Conservation (phyloP, 345 rosid species). For the Pseudoturritis turrita region DNA sequence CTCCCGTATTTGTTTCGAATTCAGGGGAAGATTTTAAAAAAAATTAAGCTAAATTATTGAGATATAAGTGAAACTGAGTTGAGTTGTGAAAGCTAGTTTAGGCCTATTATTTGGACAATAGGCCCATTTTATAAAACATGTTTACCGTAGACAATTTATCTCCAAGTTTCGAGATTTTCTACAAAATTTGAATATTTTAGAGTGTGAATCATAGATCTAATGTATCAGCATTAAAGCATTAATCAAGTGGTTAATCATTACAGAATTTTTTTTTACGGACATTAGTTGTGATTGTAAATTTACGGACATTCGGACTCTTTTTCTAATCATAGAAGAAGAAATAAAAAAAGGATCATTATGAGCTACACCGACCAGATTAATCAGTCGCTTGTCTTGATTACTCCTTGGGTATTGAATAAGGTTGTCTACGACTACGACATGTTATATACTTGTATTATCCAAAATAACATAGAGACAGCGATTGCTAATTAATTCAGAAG, state of each 20-base stretch:
- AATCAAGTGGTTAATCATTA: neutral
- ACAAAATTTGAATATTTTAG: neutral
- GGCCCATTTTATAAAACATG: too few species aligned
- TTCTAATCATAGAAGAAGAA: neutral
- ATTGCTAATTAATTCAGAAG: neutral
- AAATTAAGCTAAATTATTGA: too few species aligned
- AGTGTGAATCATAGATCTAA: neutral
- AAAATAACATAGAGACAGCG: neutral
- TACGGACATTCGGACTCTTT: neutral
- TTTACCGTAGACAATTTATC: neutral
- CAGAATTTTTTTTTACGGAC: too few species aligned
- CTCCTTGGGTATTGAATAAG: neutral
- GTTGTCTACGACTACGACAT: neutral
- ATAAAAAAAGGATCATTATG: neutral
- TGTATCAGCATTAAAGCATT: neutral
- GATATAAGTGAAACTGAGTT: neutral
- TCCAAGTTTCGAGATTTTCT: neutral
- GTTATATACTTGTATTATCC: neutral
- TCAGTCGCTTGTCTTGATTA: conserved; percentile 2
- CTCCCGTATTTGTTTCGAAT: neutral
- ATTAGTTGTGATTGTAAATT: too few species aligned
- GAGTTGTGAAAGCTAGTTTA: neutral
- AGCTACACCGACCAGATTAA: neutral
- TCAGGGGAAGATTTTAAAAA: neutral
- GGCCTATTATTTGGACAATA: neutral